A percentile compares a stretch with the other conserved stretches of the same genome.
Conservation (phyloP, 768 basidiomycete species). For the Boletus subparvulus region DNA sequence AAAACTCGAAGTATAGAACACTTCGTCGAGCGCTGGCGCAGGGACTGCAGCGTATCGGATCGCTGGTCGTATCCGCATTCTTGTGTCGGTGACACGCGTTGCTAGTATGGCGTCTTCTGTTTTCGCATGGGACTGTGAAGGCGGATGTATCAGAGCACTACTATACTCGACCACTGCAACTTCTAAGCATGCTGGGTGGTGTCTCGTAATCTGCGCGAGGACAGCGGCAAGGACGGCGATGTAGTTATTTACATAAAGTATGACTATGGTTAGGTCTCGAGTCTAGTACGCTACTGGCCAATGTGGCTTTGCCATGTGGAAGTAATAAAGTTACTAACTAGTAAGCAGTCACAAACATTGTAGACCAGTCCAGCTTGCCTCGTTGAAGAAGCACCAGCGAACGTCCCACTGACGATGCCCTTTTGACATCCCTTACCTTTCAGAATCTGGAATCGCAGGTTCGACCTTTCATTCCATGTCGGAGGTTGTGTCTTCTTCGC, state of each 20-base stretch:
- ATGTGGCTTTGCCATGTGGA: conserved; percentile 20
- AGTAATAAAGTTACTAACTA: conserved; percentile 16
- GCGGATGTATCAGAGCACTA: conserved; percentile 23
- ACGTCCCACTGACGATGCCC: conserved; percentile 27
- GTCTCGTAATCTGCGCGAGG: conserved; percentile 13
- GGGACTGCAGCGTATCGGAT: conserved; percentile 27
- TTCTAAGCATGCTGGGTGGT: conserved; percentile 4
- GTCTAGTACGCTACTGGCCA: conserved; percentile 3
- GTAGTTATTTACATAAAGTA: conserved; percentile 33
- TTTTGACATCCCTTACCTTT: conserved; percentile 19
- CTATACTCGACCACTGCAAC: conserved; percentile 18
- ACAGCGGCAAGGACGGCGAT: conserved; percentile 8
- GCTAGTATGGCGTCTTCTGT: conserved; percentile 6
- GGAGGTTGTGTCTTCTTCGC: conserved; percentile 21
- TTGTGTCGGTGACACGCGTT: conserved; percentile 29
- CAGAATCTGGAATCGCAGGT: conserved; percentile 18
- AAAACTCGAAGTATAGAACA: conserved; percentile 22
- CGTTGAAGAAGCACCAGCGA: conserved; percentile 14
- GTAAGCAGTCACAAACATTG: conserved; percentile 36
- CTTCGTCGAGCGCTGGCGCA: conserved; percentile 26
- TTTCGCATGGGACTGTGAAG: conserved; percentile 27
- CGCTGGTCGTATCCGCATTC: conserved; percentile 31
- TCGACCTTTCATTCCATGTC: conserved; percentile 27
- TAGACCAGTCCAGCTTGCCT: conserved; percentile 13
- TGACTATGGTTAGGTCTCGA: conserved; percentile 20